Conservation (phyloP, 768 basidiomycete species). For the Daedalea quercina region DNA sequence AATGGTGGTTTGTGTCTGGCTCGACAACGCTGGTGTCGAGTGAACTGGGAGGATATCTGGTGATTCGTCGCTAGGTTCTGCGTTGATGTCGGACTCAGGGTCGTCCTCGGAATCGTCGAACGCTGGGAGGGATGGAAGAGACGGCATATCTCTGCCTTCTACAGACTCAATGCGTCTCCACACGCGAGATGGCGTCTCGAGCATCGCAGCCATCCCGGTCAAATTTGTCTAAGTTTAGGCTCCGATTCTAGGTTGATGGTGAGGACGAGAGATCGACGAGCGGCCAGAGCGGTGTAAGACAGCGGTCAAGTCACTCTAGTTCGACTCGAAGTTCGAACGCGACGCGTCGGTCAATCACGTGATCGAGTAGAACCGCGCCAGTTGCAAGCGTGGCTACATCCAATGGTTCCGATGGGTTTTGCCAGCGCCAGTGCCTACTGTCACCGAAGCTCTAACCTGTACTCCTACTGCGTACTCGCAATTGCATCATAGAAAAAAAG, state of each 20-base stretch:
- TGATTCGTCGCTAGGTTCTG: constrained; percentile 26
- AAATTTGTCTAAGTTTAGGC: neutral
- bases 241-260: too few species aligned
- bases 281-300: too few species aligned
- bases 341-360: too few species aligned
- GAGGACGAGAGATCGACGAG: constrained; percentile 4
- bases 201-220: constrained; percentile 19
- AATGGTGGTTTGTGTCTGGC: constrained; percentile 42
- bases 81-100: constrained; percentile 31
- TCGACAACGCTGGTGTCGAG: constrained; percentile 55
- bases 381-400: too few species aligned
- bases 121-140: constrained; percentile 67
- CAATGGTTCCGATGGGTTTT: too few species aligned
- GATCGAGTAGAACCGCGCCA: too few species aligned
- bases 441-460: too few species aligned
- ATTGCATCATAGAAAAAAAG: too few species aligned
- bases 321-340: too few species aligned
- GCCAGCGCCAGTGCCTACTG: too few species aligned
- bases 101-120: constrained; percentile 57
- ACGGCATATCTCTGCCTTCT: constrained; percentile 75
- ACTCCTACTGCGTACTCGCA: too few species aligned
- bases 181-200: constrained; percentile 79
- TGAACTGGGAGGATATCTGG: constrained; percentile 48
- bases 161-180: constrained; percentile 76
- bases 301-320: too few species aligned